Conservation (phyloP, 768 basidiomycete genomes). For the Boletus coccyginus region DNA sequence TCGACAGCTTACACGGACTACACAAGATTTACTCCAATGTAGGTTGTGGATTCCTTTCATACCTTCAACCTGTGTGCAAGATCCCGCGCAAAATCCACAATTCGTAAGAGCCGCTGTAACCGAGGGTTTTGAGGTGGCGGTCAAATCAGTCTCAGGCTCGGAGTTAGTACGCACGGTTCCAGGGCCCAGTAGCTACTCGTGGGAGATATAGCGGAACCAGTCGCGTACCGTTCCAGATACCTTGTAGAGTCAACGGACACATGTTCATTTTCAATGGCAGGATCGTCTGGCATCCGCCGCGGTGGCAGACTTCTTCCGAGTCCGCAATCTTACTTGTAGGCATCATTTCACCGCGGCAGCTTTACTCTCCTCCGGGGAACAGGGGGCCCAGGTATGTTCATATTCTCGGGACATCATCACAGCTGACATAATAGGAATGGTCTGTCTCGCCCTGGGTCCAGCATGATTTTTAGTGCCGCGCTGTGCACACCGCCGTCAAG, state of each 20-base stretch:
- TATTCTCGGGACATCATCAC: slow-evolving; percentile 44
- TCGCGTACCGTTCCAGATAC: slow-evolving; percentile 14
- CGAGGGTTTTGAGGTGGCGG: background rate
- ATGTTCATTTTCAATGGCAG: background rate
- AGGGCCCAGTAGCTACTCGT: slow-evolving; percentile 7
- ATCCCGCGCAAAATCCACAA: slow-evolving; percentile 14
- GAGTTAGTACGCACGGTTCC: slow-evolving; percentile 9
- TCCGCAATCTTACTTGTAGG: slow-evolving; percentile 65
- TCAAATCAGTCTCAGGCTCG: background rate
- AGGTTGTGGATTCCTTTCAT: no score
- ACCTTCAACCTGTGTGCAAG: slow-evolving; percentile 1
- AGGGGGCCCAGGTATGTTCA: slow-evolving; percentile 60
- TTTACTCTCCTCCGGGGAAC: slow-evolving; percentile 76
- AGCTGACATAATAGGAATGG: slow-evolving; percentile 32
- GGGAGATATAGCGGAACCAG: slow-evolving; percentile 16
- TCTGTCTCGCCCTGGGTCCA: no score
- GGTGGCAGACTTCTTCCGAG: slow-evolving; percentile 68
- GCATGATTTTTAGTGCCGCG: no score
- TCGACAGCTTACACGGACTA: no score
- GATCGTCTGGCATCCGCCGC: slow-evolving; percentile 50
- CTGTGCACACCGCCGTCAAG: background rate
- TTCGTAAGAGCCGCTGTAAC: slow-evolving; percentile 8
- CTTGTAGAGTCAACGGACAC: slow-evolving; percentile 14
- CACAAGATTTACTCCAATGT: no score
- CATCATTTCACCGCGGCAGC: slow-evolving; percentile 74